Evolutionary conservation across 2,329 filamentous ascomycete species (phyloP), one percentile per base, ranked within the genome.

Genomic region (Sporothrix luriei): DNA sequence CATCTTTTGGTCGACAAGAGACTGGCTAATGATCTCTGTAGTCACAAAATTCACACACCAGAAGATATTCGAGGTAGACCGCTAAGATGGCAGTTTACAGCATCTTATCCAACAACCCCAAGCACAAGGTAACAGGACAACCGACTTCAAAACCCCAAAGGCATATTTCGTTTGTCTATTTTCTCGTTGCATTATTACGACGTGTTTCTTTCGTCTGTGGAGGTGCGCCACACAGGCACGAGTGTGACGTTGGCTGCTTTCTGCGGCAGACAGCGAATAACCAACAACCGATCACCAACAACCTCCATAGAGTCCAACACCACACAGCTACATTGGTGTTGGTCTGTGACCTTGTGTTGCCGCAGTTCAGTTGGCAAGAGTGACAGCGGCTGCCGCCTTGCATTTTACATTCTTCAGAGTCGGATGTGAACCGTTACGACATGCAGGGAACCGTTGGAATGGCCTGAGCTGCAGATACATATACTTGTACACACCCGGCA

Each of bases 141-240:
- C 40, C 1, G 40, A 16, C 40, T 43, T 11, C 40, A 43, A 13
- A 13, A 16, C 14, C 40, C 40, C 10, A 10, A 43, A 16, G 14
- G 14, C 40, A 43, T 43, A 43, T 43, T 13, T 16, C 3, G 43
- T 24, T 21, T 61, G 29, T 4, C 13, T 43, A 14, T 43, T 13
- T 21, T 10, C 19, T 40, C 19, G 19, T 43, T 13, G 10, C 16
- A n/a, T 21, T 24, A 13, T 11, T 43, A 13, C 40, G 11, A 13
- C 40, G 40, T 13, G 40, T 43, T 43, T n/a, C 29, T 66, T 21
- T 65, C 26, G 21, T 33, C 43, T 38, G 16, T 2, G 62, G 62
- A 33, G 26, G 19, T 51, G 64, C 49, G 64, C 64, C 64, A 66
- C 64, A 66, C 64, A 66, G 64, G 49, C 48, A 66, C 64, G 38